Conservation (phyloP, 768 basidiomycete genomes). For the Mycena galopus region DNA sequence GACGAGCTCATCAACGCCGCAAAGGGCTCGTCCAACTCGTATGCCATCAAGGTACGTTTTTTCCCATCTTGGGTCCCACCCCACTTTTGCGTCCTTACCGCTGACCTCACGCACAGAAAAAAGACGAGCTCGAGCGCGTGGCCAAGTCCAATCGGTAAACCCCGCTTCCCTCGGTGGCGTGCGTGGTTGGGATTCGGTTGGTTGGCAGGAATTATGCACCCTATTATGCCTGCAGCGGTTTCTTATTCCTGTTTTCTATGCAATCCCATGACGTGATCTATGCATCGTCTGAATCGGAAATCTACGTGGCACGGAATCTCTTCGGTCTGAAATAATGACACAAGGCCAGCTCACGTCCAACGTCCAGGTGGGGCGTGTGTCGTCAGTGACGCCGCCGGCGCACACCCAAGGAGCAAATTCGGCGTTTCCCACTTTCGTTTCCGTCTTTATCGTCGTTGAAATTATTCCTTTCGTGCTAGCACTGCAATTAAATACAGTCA, state of each 20-base stretch:
- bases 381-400: neutral
- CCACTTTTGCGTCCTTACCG: neutral
- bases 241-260: slow-evolving; percentile 18
- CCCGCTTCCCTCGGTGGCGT: slow-evolving; percentile 32
- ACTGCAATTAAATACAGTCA: neutral
- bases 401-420: slow-evolving; percentile 28
- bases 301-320: slow-evolving; percentile 30
- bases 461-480: slow-evolving; percentile 19
- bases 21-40: slow-evolving; percentile 99
- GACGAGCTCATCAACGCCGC: slow-evolving; percentile 99
- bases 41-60: slow-evolving; percentile 92
- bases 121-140: slow-evolving; percentile 99
- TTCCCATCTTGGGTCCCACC: no score
- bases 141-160: slow-evolving; percentile 99
- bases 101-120: slow-evolving; percentile 73
- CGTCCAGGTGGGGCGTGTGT: neutral
- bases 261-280: slow-evolving; percentile 35
- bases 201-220: slow-evolving; percentile 24
- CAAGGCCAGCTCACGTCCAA: neutral
- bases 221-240: slow-evolving; percentile 12
- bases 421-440: slow-evolving; percentile 8
- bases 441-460: neutral
- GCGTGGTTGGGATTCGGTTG: slow-evolving; percentile 38
- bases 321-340: slow-evolving; percentile 4
- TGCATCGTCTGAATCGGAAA: slow-evolving; percentile 18